Base-by-base conservation (phyloP, 768 basidiomycete species). In the Baorangia bicolor region DNA sequence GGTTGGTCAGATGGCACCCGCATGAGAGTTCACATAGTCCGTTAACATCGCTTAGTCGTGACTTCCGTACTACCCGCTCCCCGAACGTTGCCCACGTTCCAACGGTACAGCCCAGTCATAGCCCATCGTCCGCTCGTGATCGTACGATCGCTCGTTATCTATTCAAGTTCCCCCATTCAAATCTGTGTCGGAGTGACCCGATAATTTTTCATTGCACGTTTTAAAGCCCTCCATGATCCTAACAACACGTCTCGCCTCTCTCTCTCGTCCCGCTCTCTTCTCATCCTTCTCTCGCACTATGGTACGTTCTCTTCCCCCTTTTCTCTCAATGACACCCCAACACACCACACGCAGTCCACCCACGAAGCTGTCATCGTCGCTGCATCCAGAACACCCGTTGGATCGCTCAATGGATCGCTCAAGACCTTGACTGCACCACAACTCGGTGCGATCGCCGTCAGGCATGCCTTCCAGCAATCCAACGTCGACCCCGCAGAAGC, bases 301-400 rank as follows among this genome's bases (percentile, higher is more conserved):
- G 85, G 84, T 83, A 56, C 31, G 73, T 71, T 45, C 47, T 48
- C 27, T 21, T 34, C 31, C 38, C n/a, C 25, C 31, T 37, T 27
- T 38, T 35, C 9, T 27, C 31, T 27, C n/a, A 23, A 27, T 16
- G 2, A 25, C 13, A 12, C n/a, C 11, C 35, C 49, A 44, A 60
- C 37, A 52, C 31, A 25, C 33, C 31, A 46, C 34, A n/a, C 14
- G 1, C 62, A 74, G 72, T 72, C 71, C 51, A 75, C 82, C 53
- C 83, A 86, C 77, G 88, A 94, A 87, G 89, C 85, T 56, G 92
- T 94, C 77, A 96, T 98, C 76, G 90, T 97, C 65, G 86, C 92
- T 64, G 95, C 93, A 28, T 86, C 90, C 51, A 87, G 97, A 61
- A 99, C 97, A 13, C 94, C 97, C 41, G 90, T 96, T 59, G 95